Base-by-base conservation (phyloP, 495 filamentous ascomycete genomes). In the Talaromyces ruber region DNA sequence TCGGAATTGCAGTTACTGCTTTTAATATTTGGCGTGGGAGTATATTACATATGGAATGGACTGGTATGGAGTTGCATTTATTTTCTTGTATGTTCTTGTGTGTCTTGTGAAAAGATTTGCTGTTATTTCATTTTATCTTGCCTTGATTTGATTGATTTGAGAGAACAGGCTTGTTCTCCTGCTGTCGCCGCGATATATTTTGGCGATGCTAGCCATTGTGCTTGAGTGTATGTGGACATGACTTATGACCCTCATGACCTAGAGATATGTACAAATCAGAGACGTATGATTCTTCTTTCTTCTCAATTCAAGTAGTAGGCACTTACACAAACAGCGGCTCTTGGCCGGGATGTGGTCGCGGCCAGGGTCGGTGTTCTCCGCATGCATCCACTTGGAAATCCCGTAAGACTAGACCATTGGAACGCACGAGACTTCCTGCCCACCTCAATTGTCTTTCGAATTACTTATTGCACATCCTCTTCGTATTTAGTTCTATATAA, bases 171-270 rank as follows among this genome's bases (percentile, higher is more conserved):
- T 54, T 22, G 14, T 54, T 54, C 9, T 56, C 28, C 12, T 53
- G 6, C 25, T n/a, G 50, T 56, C 28, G 24, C 53, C 12, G 18
- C 8, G 47, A 53, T 57, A 14, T 55, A 22, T 55, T 26, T 55
- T n/a, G n/a, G 21, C 12, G 50, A 28, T 59, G 57, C 14, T 26
- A 59, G 34, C 29, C 9, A 32, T 58, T 59, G 18, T 29, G 59
- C 43, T 47, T 60, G 39, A 29, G 9, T 60, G 45, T 60, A 60
- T 60, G 59, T 50, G 59, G 59, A 60, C 43, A 60, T 60, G 59
- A 60, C 26, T 60, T 50, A 60, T 39, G 59, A 60, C 39, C 29
- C 32, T 59, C 57, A 60, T 51, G 26, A 51, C 25, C 43, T 32
- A 60, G 26, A 53, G 8, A 57, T 57, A 30, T 57, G 54, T 32